These are phyloP conservation scores for Exophiala bonariae DNA, from an alignment of 2,329 filamentous ascomycete species.

Conservation along the genomic window DNA sequence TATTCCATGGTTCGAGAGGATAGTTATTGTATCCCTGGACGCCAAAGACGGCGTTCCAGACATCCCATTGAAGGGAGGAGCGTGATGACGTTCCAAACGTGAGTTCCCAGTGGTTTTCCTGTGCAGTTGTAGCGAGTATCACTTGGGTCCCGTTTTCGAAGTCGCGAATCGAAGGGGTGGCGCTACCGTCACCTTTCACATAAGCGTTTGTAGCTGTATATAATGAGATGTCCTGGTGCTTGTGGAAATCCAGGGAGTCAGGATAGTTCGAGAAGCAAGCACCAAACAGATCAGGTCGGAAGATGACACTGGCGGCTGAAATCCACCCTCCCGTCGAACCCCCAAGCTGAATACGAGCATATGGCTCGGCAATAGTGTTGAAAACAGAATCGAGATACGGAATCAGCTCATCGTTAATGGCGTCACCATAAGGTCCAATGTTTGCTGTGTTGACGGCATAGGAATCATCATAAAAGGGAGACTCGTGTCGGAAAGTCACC, in stretches of 20 bases:
- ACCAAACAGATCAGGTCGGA: slow-evolving; percentile 15
- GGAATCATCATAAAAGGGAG: slow-evolving; percentile 11
- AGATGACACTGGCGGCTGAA: slow-evolving; percentile 12
- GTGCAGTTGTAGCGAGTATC: slow-evolving; percentile 9
- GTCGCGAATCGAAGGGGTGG: slow-evolving; percentile 13
- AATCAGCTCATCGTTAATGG: slow-evolving; percentile 14
- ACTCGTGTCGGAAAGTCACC: slow-evolving; percentile 10
- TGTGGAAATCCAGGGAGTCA: slow-evolving; percentile 15
- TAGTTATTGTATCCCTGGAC: slow-evolving; percentile 14
- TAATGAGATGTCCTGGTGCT: slow-evolving; percentile 15
- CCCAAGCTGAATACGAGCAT: slow-evolving; percentile 15
- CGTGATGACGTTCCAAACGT: slow-evolving; percentile 13
- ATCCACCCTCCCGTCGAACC: slow-evolving; percentile 16
- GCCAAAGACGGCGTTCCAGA: slow-evolving; percentile 18
- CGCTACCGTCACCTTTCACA: slow-evolving; percentile 7
- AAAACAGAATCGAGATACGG: slow-evolving; percentile 14
- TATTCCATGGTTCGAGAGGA: slow-evolving; percentile 18
- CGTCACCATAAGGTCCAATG: slow-evolving; percentile 9
- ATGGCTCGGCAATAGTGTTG: slow-evolving; percentile 14
- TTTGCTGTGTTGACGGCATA: slow-evolving; percentile 13
- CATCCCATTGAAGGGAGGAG: slow-evolving; percentile 16
- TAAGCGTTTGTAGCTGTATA: slow-evolving; percentile 15
- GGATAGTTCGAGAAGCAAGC: slow-evolving; percentile 15
- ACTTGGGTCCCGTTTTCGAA: slow-evolving; percentile 11
- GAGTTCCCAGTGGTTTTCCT: slow-evolving; percentile 20